Conservation (phyloP, 1,139 yeast species). For the Starmera stellimalicola region DNA sequence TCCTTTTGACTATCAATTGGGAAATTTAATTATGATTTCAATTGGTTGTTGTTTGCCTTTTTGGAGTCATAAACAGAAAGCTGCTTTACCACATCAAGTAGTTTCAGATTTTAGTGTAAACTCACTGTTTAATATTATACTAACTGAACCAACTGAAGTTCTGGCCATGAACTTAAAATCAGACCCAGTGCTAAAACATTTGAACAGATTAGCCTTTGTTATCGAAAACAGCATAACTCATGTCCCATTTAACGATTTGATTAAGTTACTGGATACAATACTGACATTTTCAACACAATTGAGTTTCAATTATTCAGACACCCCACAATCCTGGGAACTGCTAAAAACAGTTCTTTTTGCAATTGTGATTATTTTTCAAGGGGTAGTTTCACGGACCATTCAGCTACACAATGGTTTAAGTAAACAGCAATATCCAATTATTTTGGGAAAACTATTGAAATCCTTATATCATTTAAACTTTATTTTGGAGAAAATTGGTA, state of each 20-base stretch:
- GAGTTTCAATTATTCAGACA: slow-evolving; percentile 4
- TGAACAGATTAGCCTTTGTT: slow-evolving; percentile 39
- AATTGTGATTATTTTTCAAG: slow-evolving; percentile 46
- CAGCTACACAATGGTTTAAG: slow-evolving; percentile 14
- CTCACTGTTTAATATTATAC: slow-evolving; percentile 21
- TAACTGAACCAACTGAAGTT: slow-evolving; percentile 9
- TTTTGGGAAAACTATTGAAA: slow-evolving; percentile 32
- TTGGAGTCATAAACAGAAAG: slow-evolving; percentile 9
- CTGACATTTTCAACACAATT: slow-evolving; percentile 12
- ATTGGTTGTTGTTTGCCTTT: slow-evolving; percentile 14
- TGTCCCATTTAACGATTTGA: slow-evolving; percentile 15
- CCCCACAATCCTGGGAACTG: slow-evolving; percentile 17
- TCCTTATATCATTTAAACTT: slow-evolving; percentile 46
- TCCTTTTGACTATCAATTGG: slow-evolving; percentile 14
- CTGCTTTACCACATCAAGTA: slow-evolving; percentile 14
- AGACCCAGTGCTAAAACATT: slow-evolving; percentile 38
- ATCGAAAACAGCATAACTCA: slow-evolving; percentile 26
- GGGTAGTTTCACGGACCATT: slow-evolving; percentile 35
- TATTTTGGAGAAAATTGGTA: slow-evolving; percentile 50
- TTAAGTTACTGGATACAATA: slow-evolving; percentile 20
- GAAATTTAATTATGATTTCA: slow-evolving; percentile 9
- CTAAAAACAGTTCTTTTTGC: slow-evolving; percentile 41
- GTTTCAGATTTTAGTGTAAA: slow-evolving; percentile 13
- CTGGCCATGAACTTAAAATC: neutral
- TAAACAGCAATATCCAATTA: slow-evolving; percentile 12